phyloP scores from a whole-genome alignment of 2,329 filamentous ascomycete genomes.

The Capronia epimyces region DNA sequence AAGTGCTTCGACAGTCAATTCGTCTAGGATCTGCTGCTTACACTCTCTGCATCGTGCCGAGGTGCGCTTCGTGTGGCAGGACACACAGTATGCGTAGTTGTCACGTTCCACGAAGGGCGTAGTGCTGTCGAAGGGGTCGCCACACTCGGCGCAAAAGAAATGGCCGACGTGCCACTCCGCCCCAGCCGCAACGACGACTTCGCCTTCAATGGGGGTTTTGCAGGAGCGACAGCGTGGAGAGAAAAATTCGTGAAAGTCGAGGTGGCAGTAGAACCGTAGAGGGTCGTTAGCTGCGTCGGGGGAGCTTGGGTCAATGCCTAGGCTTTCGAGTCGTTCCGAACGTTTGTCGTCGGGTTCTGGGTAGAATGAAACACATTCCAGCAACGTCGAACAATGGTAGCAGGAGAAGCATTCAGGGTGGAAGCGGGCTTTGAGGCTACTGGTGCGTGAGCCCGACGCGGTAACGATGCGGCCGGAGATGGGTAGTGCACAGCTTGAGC shows the following conservation, averaged over 20 bases:
- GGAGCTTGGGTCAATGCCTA: conserved; percentile 51
- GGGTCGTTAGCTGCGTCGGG: conserved; percentile 56
- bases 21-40: conserved; percentile 75
- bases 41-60: conserved; percentile 86
- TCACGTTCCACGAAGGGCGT: conserved; percentile 95
- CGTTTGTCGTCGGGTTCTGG: conserved; percentile 75
- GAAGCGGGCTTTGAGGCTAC: conserved; percentile 54
- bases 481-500: conserved; percentile 74
- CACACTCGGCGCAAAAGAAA: conserved; percentile 98
- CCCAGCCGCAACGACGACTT: conserved; percentile 88
- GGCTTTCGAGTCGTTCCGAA: conserved; percentile 62
- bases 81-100: conserved; percentile 93
- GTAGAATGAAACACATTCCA: conserved; percentile 95
- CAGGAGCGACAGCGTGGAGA: conserved; percentile 92
- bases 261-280: conserved; percentile 87
- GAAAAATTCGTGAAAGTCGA: conserved; percentile 97
- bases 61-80: conserved; percentile 86
- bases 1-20: conserved; percentile 82
- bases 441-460: conserved; percentile 56
- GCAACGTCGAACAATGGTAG: conserved; percentile 75
- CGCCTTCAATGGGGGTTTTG: conserved; percentile 91
- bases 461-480: conserved; percentile 90
- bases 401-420: conserved; percentile 92
- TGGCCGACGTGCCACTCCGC: conserved; percentile 96
- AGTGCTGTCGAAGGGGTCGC: conserved; percentile 63